Evolutionary conservation across 306 rosid genomes (phyloP).

Genomic region (Fagus crenata): DNA sequence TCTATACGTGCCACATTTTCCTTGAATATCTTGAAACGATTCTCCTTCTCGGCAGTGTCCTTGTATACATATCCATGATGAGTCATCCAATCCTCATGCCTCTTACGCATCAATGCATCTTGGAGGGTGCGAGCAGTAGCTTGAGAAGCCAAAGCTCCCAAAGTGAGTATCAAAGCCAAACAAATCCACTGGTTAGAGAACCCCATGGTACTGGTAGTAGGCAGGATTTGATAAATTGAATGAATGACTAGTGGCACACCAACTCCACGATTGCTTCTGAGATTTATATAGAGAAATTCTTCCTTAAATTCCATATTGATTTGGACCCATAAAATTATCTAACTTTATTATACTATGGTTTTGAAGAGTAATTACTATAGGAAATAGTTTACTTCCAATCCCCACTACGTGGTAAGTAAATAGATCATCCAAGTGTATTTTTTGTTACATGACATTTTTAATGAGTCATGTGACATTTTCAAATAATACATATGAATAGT

Average conservation of each 20-base stretch:
- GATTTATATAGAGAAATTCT: background rate
- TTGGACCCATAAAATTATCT: background rate
- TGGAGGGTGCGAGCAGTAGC: constrained; percentile 41
- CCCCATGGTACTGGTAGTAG: constrained; percentile 28
- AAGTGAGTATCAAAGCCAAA: constrained; percentile 24
- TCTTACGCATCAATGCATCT: constrained; percentile 33
- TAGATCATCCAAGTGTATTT: too few species aligned
- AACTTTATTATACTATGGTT: background rate
- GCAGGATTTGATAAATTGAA: background rate
- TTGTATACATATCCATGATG: constrained; percentile 26
- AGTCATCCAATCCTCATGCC: constrained; percentile 43
- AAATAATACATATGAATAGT: too few species aligned
- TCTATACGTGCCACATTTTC: constrained; percentile 23
- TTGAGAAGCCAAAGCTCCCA: constrained; percentile 27
- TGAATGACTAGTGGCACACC: background rate
- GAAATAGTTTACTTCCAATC: too few species aligned
- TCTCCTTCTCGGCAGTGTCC: constrained; percentile 14
- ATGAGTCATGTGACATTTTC: too few species aligned
- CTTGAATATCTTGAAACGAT: constrained; percentile 31
- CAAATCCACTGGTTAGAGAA: constrained; percentile 11
- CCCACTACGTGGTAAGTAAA: too few species aligned
- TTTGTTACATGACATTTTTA: too few species aligned
- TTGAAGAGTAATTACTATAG: too few species aligned
- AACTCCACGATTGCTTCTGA: background rate
- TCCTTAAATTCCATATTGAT: background rate